A percentile compares a stretch with the other conserved stretches of the same genome.
phyloP scores from a whole-genome alignment of 768 basidiomycete species.

The Mycena pura region DNA sequence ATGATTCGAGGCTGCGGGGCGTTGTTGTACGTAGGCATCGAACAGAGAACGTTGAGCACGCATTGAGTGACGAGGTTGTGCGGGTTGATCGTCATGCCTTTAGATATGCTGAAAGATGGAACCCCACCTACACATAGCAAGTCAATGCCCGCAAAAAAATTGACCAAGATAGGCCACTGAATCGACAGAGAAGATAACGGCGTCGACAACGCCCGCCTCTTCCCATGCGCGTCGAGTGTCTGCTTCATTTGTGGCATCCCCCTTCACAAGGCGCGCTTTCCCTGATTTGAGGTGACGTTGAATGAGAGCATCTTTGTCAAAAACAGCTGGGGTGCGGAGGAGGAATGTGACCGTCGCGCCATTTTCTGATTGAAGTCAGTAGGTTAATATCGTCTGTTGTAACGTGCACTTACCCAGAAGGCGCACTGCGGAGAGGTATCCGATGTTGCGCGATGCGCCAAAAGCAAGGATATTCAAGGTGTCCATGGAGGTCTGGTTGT shows the following conservation, averaged over 20 bases:
- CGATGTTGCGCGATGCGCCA: conserved; percentile 45
- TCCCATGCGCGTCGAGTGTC: conserved; percentile 33
- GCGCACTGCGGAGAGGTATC: conserved; percentile 38
- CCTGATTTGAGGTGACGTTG: conserved; percentile 47
- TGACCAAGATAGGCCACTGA: conserved; percentile 19
- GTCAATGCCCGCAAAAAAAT: not conserved
- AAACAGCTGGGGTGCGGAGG: conserved; percentile 47
- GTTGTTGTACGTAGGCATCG: conserved; percentile 47
- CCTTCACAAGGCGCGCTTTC: conserved; percentile 50
- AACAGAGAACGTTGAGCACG: conserved; percentile 61
- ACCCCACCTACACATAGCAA: not conserved
- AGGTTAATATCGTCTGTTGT: not conserved
- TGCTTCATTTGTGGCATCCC: conserved; percentile 51
- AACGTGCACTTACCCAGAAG: conserved; percentile 35
- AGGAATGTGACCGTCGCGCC: conserved; percentile 59
- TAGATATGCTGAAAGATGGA: conserved; percentile 17
- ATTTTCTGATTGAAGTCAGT: conserved; percentile 17
- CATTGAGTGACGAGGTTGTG: conserved; percentile 65
- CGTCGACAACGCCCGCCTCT: conserved; percentile 45
- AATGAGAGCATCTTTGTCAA: conserved; percentile 50
- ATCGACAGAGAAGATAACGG: conserved; percentile 57
- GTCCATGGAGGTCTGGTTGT: too few species aligned
- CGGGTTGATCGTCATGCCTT: conserved; percentile 57
- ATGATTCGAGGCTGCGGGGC: conserved; percentile 55
- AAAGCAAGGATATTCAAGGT: conserved; percentile 32